Percentiles rank a stretch among this genome's conserved stretches.
phyloP scores from a whole-genome alignment of 768 basidiomycete genomes.

The Macrolepiota fuliginosa region DNA sequence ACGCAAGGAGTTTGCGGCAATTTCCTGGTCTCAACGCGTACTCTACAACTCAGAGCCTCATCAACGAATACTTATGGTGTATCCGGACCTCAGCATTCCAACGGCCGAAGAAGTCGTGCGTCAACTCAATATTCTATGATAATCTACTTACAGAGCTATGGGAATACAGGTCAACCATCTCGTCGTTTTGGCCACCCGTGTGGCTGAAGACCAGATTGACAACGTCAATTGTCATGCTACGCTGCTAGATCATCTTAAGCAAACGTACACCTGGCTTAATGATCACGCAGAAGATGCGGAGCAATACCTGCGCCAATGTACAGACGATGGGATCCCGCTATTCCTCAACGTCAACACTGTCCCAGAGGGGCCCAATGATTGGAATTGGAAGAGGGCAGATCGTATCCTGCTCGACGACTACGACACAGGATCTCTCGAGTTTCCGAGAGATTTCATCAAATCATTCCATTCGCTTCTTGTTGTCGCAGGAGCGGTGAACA shows the following conservation, averaged over 20 bases:
- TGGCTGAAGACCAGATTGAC: slow-evolving; percentile 19
- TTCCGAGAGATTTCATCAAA: slow-evolving; percentile 32
- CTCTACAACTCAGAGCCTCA: slow-evolving; percentile 16
- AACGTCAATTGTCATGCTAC: slow-evolving; percentile 18
- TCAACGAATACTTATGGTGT: slow-evolving; percentile 13
- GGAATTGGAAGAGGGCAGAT: slow-evolving; percentile 39
- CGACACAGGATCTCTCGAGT: slow-evolving; percentile 25
- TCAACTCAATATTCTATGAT: slow-evolving; percentile 4
- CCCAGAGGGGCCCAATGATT: slow-evolving; percentile 21
- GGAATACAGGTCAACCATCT: slow-evolving; percentile 39
- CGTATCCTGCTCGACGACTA: slow-evolving; percentile 37
- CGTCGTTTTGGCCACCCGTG: slow-evolving; percentile 25
- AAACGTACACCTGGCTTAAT: slow-evolving; percentile 44
- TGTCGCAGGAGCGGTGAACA: slow-evolving; percentile 28
- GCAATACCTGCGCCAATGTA: slow-evolving; percentile 17
- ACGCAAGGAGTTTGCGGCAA: slow-evolving; percentile 14
- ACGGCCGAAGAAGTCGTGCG: slow-evolving; percentile 41
- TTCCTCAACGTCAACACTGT: slow-evolving; percentile 49
- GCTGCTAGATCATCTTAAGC: slow-evolving; percentile 35
- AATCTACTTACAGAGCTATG: background rate
- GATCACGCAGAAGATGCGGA: slow-evolving; percentile 20
- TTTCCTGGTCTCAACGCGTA: slow-evolving; percentile 25
- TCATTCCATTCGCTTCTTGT: slow-evolving; percentile 30
- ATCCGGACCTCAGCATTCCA: slow-evolving; percentile 29
- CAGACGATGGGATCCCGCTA: slow-evolving; percentile 20